Base-by-base conservation (phyloP, 768 basidiomycete genomes). In the Rhodotorula paludigena region DNA sequence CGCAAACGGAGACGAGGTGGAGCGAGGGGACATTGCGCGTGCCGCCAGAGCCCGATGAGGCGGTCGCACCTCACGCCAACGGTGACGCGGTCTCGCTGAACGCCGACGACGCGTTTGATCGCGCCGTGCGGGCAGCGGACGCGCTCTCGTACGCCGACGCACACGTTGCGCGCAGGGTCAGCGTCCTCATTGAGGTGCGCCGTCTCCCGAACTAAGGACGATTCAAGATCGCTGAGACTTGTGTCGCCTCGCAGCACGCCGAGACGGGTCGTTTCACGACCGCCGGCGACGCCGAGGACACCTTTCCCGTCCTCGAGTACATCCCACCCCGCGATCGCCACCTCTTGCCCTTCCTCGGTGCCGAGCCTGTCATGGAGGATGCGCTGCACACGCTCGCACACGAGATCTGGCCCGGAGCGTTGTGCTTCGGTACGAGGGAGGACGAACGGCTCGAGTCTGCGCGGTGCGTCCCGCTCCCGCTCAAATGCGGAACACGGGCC, bases 261-360 rank as follows among this genome's bases (percentile, higher is more conserved):
- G 86, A 86, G 75, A 71, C 82, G 44, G 87, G 85, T 10, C 81
- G 84, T 74, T 63, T 20, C 42, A 18, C 51, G 1, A 41, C 42
- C 25, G 7, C 55, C 16, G 25, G 20, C 33, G 57, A 63, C 38
- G n/a, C 30, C 33, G 56, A 67, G 41, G 9, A 38, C n/a, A 35
- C 49, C 5, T 16, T 15, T 4, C 49, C 49, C 2, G 11, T 68
- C 33, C 57, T 62, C 38, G 25, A 33, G 28, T 39, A 28, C 23
- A 0, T 51, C 58, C 30, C 57, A 45, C 30, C 44, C 76, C 14
- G 38, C 45, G 45, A 74, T 25, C 30, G 38, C 33, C 52, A 45
- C 18, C 73, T 57, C 59, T 76, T 80, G 67, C 77, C 80, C 72
- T 80, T 80, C 78, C 78, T 79, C 66, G 83, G 85, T 73, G 77